A percentile compares a stretch with the other conserved stretches of the same genome.
Conservation (phyloP, 768 basidiomycete genomes). For the Agaricus sinodeliciosus region DNA sequence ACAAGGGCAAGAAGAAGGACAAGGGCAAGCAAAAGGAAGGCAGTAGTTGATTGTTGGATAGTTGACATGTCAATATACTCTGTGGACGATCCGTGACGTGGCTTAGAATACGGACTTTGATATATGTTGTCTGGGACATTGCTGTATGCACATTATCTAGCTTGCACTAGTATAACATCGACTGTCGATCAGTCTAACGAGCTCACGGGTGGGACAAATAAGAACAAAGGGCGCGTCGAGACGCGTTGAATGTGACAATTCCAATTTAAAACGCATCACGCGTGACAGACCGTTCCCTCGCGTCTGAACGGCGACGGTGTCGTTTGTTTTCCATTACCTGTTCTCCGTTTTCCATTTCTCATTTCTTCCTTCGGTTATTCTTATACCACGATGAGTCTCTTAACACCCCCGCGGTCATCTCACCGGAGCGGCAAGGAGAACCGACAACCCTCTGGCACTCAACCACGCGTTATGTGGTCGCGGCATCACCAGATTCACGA, state of each 20-base stretch:
- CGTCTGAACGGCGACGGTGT: constrained; percentile 8
- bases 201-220: constrained; percentile 29
- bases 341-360: constrained; percentile 12
- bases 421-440: constrained; percentile 45
- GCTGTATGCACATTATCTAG: no score
- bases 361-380: constrained; percentile 9
- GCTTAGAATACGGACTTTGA: no score
- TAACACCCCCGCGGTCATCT: constrained; percentile 55
- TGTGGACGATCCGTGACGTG: no score
- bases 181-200: no score
- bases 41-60: no score
- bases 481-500: constrained; percentile 42
- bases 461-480: constrained; percentile 43
- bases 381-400: constrained; percentile 35
- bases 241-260: constrained; percentile 31
- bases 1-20: no score
- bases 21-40: no score
- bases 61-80: no score
- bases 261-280: constrained; percentile 16
- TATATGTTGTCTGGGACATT: no score
- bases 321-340: constrained; percentile 10
- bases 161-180: constrained; percentile 12
- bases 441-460: constrained; percentile 11
- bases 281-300: constrained; percentile 10
- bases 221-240: constrained; percentile 27